Base-by-base conservation (phyloP, 2,329 filamentous ascomycete genomes). In the Cyanodermella asteris region DNA sequence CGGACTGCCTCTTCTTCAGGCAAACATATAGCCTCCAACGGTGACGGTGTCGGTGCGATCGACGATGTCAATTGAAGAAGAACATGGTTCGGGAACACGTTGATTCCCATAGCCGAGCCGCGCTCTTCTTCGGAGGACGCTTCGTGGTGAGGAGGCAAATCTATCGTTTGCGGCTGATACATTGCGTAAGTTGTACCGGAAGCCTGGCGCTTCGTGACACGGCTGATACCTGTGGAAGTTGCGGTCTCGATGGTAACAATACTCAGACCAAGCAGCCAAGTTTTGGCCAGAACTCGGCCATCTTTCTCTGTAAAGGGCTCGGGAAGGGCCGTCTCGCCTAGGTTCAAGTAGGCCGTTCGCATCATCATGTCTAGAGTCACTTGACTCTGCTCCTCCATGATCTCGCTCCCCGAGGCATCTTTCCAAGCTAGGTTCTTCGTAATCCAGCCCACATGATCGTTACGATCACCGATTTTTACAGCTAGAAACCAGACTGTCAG, bases 401-500 rank as follows among this genome's bases (percentile, higher is more conserved):
- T 66, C 28, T 78, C 69, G 20, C 64, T 67, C 10, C 80, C 78
- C 30, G 72, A 64, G 13, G 64, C 62, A 39, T 91, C 78, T 6
- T 64, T 72, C 37, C 84, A 82, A 7, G 65, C 56, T 8, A 97
- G 59, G 34, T 80, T 80, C 40, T 73, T 80, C 7, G 76, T 73
- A 34, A 97, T 91, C 77, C 80, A 91, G 15, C 70, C 69, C 25
- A 93, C 81, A 35, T 91, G 72, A 32, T 68, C 77, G 17, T 72
- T 66, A 25, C 87, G 71, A 42, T 93, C 81, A 18, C 72, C 66
- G 25, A 91, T 61, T 40, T 80, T 84, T 37, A 97, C 47, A 1
- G 81, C 76, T 36, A 97, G 60, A 44, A 94, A 97, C 87, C 87
- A 97, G 43, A 91, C 93, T 2, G 81, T 74, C 35, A 97, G 82